Base-by-base conservation (phyloP, 139 green algal species). In the Chlamydomonas sphaeroides region DNA sequence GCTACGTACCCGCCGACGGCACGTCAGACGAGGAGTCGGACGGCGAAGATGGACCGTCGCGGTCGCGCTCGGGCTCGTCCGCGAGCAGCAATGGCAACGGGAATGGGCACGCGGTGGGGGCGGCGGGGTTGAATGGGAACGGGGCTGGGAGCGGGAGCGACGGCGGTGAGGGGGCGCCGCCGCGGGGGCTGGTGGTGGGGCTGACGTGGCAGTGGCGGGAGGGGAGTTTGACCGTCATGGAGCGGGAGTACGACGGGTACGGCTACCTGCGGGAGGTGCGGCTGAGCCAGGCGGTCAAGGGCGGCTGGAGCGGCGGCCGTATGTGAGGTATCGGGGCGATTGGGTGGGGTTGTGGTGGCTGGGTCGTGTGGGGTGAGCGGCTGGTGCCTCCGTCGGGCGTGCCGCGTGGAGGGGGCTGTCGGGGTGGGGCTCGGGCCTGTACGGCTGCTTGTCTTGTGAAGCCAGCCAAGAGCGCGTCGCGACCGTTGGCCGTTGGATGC, bases 161-260 rank as follows among this genome's bases (percentile, higher is more conserved):
- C n/a, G 62, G 33, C 14, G 33, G 3, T 2, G 48, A 39, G 30
- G 41, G 74, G 30, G 32, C 18, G 39, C 71, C 49, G 30, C 80
- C 69, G 6, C 69, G 80, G 17, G 80, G 80, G 0, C 45, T 86
- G 59, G 65, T 69, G 38, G 4, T 86, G 2, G 48, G 80, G 48
- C 67, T 75, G 61, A 21, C 32, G 17, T 86, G 80, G 80, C 41
- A 61, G 32, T 76, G 59, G 74, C 30, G n/a, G 62, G 45, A 80
- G 59, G 35, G 62, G 7, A 76, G 45, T 45, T 51, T 83, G 51
- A 32, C 63, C 5, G 32, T 26, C 7, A 18, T 89, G 2, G 79
- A 86, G 73, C 79, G 85, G 26, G 78, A 86, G 57, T 89, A 89
- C 56, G 85, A 89, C 56, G 85, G 79, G 21, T 68, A 65, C 28